Conservation (phyloP, 768 basidiomycete species). For the Mycena kentingensis region DNA sequence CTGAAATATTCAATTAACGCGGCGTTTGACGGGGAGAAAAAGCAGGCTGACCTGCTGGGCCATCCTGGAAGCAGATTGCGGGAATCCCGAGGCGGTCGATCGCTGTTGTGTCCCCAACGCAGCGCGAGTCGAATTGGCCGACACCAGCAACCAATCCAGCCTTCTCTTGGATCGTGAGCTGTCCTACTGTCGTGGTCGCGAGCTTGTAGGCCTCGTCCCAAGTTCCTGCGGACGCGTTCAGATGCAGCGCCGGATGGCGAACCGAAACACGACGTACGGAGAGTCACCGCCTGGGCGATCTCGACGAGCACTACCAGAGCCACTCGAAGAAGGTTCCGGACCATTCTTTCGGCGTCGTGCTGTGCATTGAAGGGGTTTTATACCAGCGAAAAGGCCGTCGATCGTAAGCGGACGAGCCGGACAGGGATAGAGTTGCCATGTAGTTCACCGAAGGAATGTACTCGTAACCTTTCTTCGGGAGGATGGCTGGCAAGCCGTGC, state of each 20-base stretch:
- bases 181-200: conserved; percentile 17
- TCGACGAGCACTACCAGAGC: no score
- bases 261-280: neutral
- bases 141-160: conserved; percentile 17
- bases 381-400: no score
- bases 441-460: no score
- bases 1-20: neutral
- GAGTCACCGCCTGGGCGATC: conserved; percentile 11
- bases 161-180: conserved; percentile 20
- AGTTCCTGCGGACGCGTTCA: conserved; percentile 4
- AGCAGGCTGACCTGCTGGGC: conserved; percentile 1
- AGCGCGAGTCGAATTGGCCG: conserved; percentile 18
- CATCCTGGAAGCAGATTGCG: conserved; percentile 11
- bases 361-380: no score
- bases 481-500: no score
- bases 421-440: no score
- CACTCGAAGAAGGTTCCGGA: no score
- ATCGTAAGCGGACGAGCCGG: no score
- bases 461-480: no score
- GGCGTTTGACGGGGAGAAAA: neutral
- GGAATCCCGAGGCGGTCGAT: conserved; percentile 13
- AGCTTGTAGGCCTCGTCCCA: conserved; percentile 19
- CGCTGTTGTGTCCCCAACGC: conserved; percentile 17
- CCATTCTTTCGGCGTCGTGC: no score
- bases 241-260: neutral